A percentile compares a stretch with the other conserved stretches of the same genome.
Conservation (phyloP, 2,329 filamentous ascomycete genomes). For the Orbilia oligospora region DNA sequence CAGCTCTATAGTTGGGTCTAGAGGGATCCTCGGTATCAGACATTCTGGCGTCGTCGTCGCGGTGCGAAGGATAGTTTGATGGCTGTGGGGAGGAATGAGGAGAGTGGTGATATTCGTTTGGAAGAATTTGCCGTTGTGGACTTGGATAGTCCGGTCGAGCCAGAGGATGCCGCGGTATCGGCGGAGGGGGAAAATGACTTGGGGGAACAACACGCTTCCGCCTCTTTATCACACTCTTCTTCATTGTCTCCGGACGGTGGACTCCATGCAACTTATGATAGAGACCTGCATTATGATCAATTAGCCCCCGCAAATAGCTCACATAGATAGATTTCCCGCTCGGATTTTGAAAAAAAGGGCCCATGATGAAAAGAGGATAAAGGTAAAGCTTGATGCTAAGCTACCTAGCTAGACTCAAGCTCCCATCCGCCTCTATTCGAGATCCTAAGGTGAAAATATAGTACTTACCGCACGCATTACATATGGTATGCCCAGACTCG, state of each 20-base stretch:
- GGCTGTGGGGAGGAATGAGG: slow-evolving; percentile 50
- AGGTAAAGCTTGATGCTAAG: background rate
- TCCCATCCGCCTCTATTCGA: background rate
- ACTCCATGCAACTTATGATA: slow-evolving; percentile 97
- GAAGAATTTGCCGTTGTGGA: slow-evolving; percentile 49
- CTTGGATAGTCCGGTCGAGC: slow-evolving; percentile 44
- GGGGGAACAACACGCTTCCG: slow-evolving; percentile 94
- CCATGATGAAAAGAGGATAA: slow-evolving; percentile 3
- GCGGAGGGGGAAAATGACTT: slow-evolving; percentile 42
- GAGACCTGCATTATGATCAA: slow-evolving; percentile 74
- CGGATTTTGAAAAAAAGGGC: slow-evolving; percentile 17
- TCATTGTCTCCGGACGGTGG: slow-evolving; percentile 97
- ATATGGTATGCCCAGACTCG: slow-evolving; percentile 95
- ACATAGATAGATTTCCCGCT: slow-evolving; percentile 10
- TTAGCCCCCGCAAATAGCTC: slow-evolving; percentile 53
- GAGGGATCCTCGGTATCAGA: slow-evolving; percentile 47
- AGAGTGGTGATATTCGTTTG: slow-evolving; percentile 55
- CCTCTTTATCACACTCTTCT: slow-evolving; percentile 96
- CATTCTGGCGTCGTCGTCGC: slow-evolving; percentile 54
- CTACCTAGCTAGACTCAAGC: background rate
- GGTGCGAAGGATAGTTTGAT: slow-evolving; percentile 28
- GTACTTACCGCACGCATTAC: slow-evolving; percentile 94
- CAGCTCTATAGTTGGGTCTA: slow-evolving; percentile 42
- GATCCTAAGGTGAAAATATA: slow-evolving; percentile 18
- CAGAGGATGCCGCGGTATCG: slow-evolving; percentile 49